These are phyloP conservation scores for Vitis cinerea DNA, from an alignment of 164 flowering plant species.

Conservation along the genomic window DNA sequence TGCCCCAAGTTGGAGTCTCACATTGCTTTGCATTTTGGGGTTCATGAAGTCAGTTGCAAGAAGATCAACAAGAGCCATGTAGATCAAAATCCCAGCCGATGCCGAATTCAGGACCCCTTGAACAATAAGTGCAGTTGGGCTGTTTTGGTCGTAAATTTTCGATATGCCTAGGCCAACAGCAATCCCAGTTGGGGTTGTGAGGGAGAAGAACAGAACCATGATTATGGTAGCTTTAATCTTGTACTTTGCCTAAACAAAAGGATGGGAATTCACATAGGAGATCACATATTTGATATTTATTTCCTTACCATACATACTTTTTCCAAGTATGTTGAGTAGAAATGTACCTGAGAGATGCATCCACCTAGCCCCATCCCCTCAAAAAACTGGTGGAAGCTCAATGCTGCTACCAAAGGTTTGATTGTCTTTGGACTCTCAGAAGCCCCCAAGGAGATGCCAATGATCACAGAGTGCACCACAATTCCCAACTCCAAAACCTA, in stretches of 20 bases:
- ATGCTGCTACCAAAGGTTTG: conserved; percentile 23
- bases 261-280: neutral
- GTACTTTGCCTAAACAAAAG: conserved; percentile 28
- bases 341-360: conserved; percentile 26
- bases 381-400: conserved; percentile 31
- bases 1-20: conserved; percentile 21
- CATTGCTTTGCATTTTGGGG: conserved; percentile 25
- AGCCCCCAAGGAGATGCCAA: conserved; percentile 30
- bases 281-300: no score
- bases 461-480: conserved; percentile 32
- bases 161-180: conserved; percentile 33
- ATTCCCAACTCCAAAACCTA: conserved; percentile 34
- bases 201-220: conserved; percentile 33
- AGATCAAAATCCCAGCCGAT: conserved; percentile 38
- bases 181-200: conserved; percentile 38
- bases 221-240: conserved; percentile 9
- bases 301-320: no score
- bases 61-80: conserved; percentile 43
- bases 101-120: conserved; percentile 32
- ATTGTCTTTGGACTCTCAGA: conserved; percentile 21
- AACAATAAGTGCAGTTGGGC: conserved; percentile 20
- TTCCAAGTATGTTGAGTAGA: neutral
- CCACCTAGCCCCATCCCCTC: conserved; percentile 42
- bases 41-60: conserved; percentile 38
- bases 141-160: conserved; percentile 15